These are phyloP conservation scores for Platismatia glauca DNA, from an alignment of 495 filamentous ascomycete species.

Conservation along the genomic window DNA sequence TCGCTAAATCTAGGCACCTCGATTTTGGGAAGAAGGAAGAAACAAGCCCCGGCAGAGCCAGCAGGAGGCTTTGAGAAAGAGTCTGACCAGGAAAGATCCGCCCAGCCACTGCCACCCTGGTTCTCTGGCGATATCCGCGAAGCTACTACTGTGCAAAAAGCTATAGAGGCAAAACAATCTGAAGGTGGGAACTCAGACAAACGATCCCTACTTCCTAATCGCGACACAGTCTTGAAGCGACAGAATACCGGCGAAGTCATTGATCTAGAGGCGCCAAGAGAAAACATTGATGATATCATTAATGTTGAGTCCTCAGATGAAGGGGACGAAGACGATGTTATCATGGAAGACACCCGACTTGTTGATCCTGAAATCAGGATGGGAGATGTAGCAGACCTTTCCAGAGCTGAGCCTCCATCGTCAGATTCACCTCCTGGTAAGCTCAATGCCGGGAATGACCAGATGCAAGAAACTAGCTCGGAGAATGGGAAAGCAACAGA, in stretches of 20 bases:
- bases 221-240: slow-evolving; percentile 32
- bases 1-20: slow-evolving; percentile 61
- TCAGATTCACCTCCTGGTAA: slow-evolving; percentile 6
- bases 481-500: neutral
- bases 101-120: slow-evolving; percentile 76
- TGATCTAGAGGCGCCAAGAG: slow-evolving; percentile 33
- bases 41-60: slow-evolving; percentile 38
- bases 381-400: slow-evolving; percentile 36
- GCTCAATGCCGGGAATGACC: neutral
- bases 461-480: neutral
- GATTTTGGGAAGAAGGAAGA: slow-evolving; percentile 45
- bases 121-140: slow-evolving; percentile 44
- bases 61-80: slow-evolving; percentile 64
- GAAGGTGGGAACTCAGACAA: slow-evolving; percentile 24
- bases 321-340: slow-evolving; percentile 37
- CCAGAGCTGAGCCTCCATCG: slow-evolving; percentile 34
- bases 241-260: slow-evolving; percentile 39
- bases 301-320: slow-evolving; percentile 34
- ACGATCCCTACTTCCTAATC: slow-evolving; percentile 15
- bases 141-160: slow-evolving; percentile 30
- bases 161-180: slow-evolving; percentile 24
- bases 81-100: slow-evolving; percentile 37
- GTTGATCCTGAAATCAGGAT: slow-evolving; percentile 29
- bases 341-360: slow-evolving; percentile 41
- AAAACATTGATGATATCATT: slow-evolving; percentile 34